Percentiles rank a stretch among this genome's conserved stretches.
These are phyloP conservation scores for Coffea eugenioides DNA, from an alignment of 257 asterid species.

Conservation along the genomic window DNA sequence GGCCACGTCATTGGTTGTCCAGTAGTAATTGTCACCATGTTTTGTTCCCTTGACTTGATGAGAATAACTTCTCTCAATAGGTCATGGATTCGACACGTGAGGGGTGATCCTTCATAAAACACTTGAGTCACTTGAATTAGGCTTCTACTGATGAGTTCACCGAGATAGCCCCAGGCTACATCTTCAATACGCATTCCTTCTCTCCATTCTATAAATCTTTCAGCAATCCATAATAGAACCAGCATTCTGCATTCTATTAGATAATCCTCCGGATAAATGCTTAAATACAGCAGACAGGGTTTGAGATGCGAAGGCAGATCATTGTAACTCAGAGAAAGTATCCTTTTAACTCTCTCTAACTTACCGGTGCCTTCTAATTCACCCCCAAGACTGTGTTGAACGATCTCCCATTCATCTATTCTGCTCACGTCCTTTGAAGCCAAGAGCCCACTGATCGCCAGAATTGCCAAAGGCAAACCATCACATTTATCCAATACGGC, in stretches of 20 bases:
- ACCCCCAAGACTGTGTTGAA: too few species aligned
- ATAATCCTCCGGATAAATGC: too few species aligned
- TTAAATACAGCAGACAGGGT: too few species aligned
- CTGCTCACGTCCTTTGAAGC: slow-evolving; percentile 15
- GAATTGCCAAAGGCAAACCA: slow-evolving; percentile 23
- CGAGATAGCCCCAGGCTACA: too few species aligned
- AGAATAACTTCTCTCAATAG: slow-evolving; percentile 6
- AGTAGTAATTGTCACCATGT: slow-evolving; percentile 5
- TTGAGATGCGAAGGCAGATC: too few species aligned
- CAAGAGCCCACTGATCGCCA: slow-evolving; percentile 23
- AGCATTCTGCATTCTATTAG: slow-evolving; percentile 11
- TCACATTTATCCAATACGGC: neutral
- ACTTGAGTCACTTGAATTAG: neutral
- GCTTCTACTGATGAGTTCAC: too few species aligned
- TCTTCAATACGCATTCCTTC: too few species aligned
- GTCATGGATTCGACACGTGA: slow-evolving; percentile 14
- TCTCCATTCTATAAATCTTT: slow-evolving; percentile 12
- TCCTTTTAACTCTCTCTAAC: too few species aligned
- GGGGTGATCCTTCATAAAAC: neutral
- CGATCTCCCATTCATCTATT: too few species aligned
- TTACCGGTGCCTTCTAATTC: too few species aligned
- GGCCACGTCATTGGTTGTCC: neutral
- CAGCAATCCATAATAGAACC: slow-evolving; percentile 18
- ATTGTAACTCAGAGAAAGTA: too few species aligned
- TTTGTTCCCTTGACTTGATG: slow-evolving; percentile 15